Percentiles rank a stretch among this genome's conserved stretches.
phyloP scores from a whole-genome alignment of 768 basidiomycete genomes.

The Boletus vinaceobasis region DNA sequence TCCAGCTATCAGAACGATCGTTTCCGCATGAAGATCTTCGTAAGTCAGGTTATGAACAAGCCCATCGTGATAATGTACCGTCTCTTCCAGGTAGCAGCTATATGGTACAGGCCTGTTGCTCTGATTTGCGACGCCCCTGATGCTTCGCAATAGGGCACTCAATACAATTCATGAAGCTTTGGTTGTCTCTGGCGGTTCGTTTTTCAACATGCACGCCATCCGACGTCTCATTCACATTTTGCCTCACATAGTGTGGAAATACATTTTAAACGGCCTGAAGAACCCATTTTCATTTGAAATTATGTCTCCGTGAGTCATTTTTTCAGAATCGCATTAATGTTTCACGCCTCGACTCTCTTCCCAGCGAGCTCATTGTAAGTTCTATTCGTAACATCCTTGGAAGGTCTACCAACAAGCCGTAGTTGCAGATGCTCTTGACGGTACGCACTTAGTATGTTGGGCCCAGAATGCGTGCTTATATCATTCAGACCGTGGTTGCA shows the following conservation, averaged over 20 bases:
- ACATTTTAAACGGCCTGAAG: not conserved
- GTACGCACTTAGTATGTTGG: not conserved
- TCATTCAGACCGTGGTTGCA: too few species aligned
- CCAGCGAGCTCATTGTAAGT: too few species aligned
- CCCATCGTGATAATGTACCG: not conserved
- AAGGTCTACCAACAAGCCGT: too few species aligned
- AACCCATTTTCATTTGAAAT: not conserved
- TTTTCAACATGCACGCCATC: too few species aligned
- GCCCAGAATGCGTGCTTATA: too few species aligned
- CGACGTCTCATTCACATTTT: not conserved
- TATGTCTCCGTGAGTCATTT: not conserved
- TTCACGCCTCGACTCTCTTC: not conserved
- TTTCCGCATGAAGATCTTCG: conserved; percentile 1
- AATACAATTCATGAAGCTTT: too few species aligned
- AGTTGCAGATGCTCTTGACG: too few species aligned
- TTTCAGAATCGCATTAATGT: not conserved
- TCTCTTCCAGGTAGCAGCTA: conserved; percentile 1
- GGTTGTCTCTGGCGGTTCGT: too few species aligned
- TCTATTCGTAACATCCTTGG: too few species aligned
- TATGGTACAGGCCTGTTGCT: conserved; percentile 2
- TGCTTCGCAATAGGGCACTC: too few species aligned
- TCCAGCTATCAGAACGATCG: conserved; percentile 9
- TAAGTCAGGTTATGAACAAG: not conserved
- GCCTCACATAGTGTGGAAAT: conserved; percentile 1
- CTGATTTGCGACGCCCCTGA: too few species aligned